Evolutionary conservation across 139 green algal species (phyloP), one percentile per base, ranked within the genome.

Genomic region (Trebouxia sp.): DNA sequence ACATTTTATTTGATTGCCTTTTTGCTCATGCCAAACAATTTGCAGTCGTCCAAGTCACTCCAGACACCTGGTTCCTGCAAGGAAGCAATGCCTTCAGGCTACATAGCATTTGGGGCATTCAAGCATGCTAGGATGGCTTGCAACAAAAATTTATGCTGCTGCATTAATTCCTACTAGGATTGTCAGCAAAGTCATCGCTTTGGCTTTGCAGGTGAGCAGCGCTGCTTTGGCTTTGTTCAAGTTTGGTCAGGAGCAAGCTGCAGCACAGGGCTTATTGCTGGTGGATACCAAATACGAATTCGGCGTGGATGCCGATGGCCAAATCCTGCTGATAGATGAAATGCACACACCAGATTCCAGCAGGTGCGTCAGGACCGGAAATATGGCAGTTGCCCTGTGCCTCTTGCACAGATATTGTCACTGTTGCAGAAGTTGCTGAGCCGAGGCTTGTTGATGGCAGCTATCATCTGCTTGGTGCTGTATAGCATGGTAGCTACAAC

Each of bases 271-370:
- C 1, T 88, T 99, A 81, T 85, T 99, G 72, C 92, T 99, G 47
- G 96, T 99, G 74, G 96, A 99, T 85, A 98, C 94, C 48, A 98
- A 98, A 87, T 98, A 98, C 62, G 94, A 97, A 80, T 95, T 97
- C 87, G 97, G 97, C 14, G 92, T 90, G 56, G 90, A 94, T 53
- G 79, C 80, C 0, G 77, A 95, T 4, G 93, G 92, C 26, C 85
- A 75, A 32, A 92, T 96, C 75, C 39, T 89, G 47, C 79, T 97
- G 32, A 86, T 94, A 48, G 91, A 95, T 50, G 93, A 99, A 89
- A 94, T 99, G 35, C 96, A 99, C 89, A 99, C 97, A 15, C 97
- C 97, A 26, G 97, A 99, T 87, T 95, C 87, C 22, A 94, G 86
- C 75, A 85, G 90, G 74, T 93, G 84, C 22, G n/a, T n/a, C n/a